A percentile compares a stretch with the other conserved stretches of the same genome.
Evolutionary conservation across 192 early-diverging fungal species (phyloP).

Genomic region (Anaeromyces robustus): DNA sequence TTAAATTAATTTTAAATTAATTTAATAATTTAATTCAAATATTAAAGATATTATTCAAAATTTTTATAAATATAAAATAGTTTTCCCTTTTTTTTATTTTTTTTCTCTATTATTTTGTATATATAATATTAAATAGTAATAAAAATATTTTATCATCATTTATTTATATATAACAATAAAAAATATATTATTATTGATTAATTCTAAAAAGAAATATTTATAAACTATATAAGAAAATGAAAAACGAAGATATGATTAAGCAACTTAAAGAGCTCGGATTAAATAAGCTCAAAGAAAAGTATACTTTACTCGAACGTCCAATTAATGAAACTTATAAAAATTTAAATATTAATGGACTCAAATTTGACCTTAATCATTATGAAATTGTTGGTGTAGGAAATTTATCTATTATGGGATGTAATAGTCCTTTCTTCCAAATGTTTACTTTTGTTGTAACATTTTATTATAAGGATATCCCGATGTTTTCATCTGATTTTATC

Average conservation of each 20-base stretch:
- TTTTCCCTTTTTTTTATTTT: too few species aligned
- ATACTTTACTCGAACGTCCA: not conserved
- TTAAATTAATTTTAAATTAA: too few species aligned
- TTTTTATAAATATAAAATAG: too few species aligned
- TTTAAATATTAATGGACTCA: not conserved
- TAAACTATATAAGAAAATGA: not conserved
- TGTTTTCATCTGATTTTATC: not conserved
- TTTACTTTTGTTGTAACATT: not conserved
- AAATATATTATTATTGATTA: too few species aligned
- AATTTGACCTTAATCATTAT: not conserved
- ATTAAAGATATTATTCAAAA: too few species aligned
- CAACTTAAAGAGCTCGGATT: not conserved
- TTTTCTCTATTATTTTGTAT: too few species aligned
- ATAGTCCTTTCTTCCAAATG: not conserved
- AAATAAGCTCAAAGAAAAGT: not conserved
- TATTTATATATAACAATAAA: too few species aligned
- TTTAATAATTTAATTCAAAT: too few species aligned
- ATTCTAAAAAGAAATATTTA: too few species aligned
- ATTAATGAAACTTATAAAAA: not conserved
- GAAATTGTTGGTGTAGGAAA: not conserved
- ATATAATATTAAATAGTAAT: too few species aligned
- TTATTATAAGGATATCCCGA: not conserved
- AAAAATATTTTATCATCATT: too few species aligned
- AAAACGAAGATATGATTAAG: not conserved
- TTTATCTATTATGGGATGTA: not conserved